phyloP scores from a whole-genome alignment of 1,139 yeast species.

The Spathaspora sp. region DNA sequence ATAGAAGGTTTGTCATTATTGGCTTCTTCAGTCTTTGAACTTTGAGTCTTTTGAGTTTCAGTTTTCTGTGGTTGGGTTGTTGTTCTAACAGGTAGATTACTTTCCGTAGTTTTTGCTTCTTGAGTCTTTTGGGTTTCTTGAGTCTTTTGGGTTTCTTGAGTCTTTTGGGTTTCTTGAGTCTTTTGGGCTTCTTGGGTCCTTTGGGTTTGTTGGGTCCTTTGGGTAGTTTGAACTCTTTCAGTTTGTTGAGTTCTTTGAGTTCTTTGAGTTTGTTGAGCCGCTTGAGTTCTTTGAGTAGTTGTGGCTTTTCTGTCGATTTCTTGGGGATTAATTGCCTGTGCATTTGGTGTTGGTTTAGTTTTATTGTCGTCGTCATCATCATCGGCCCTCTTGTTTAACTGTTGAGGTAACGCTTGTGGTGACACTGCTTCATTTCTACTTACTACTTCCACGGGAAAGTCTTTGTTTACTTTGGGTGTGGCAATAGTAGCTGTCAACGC shows the following conservation, averaged over 20 bases:
- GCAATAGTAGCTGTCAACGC: neutral
- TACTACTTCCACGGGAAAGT: neutral
- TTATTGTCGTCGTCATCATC: no score
- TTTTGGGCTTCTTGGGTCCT: no score
- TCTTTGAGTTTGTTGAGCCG: neutral
- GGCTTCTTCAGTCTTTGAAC: neutral
- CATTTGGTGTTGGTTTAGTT: neutral
- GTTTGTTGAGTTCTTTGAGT: neutral
- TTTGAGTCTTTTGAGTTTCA: neutral
- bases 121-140: neutral
- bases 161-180: neutral
- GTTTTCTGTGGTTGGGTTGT: neutral
- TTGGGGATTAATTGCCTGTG: neutral
- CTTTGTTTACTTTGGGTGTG: neutral
- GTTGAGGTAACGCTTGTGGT: no score
- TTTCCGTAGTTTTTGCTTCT: neutral
- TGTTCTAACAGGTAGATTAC: neutral
- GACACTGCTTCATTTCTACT: neutral
- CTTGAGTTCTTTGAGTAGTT: neutral
- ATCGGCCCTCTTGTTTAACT: no score
- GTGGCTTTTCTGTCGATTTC: neutral
- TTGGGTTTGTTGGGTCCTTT: no score
- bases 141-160: neutral
- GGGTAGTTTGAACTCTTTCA: neutral
- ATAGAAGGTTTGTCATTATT: neutral